These are phyloP conservation scores for Paspalum notatum DNA, from an alignment of 176 grass and related monocot genomes.

Conservation along the genomic window DNA sequence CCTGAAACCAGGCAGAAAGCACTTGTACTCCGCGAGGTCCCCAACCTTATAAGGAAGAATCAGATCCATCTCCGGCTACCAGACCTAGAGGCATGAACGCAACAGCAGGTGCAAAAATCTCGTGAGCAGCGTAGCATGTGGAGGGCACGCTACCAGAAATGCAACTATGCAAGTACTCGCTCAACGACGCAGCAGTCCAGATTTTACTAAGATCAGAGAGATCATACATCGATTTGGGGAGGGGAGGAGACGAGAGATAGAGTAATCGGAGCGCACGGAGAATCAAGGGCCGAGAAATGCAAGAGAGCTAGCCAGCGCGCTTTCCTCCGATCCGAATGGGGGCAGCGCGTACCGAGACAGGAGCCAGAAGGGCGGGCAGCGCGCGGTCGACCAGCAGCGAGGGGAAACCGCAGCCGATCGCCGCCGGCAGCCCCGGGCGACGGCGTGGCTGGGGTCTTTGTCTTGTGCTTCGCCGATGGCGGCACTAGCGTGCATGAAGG, in stretches of 20 bases:
- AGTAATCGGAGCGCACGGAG: neutral
- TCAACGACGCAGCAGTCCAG: neutral
- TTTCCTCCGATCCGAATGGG: neutral
- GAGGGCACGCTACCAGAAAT: neutral
- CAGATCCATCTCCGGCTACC: conserved; percentile 51
- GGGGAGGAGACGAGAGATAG: neutral
- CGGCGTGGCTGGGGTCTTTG: neutral
- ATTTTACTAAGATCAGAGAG: neutral
- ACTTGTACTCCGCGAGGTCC: conserved; percentile 49
- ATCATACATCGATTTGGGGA: neutral
- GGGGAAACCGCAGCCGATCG: neutral
- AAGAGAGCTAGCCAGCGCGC: neutral
- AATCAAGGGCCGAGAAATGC: neutral
- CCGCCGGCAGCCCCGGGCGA: neutral
- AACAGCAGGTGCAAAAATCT: conserved; percentile 3
- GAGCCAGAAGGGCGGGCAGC: neutral
- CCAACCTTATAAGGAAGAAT: conserved; percentile 59
- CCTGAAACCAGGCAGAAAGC: conserved; percentile 39
- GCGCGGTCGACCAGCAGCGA: neutral
- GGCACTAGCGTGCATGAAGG: neutral
- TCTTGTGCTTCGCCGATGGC: neutral
- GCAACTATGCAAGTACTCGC: neutral
- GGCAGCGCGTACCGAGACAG: neutral
- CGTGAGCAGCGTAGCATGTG: neutral
- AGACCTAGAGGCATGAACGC: conserved; percentile 11